phyloP scores from a whole-genome alignment of 1,284 basidiomycete genomes.

The Trametes versicolor region DNA sequence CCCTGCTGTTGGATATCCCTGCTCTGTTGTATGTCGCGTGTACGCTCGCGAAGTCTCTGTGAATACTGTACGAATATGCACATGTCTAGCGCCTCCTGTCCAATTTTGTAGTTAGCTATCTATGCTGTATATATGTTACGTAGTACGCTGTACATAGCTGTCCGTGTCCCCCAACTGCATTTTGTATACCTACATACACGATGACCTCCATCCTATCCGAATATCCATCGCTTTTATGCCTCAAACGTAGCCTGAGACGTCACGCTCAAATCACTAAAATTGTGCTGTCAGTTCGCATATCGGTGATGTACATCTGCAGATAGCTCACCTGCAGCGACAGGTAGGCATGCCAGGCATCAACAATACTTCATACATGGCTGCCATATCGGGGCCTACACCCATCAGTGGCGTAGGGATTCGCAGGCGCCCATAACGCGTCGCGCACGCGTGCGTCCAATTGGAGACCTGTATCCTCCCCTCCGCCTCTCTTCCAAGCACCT shows the following conservation, averaged over 20 bases:
- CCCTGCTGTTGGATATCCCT: slow-evolving; percentile 11
- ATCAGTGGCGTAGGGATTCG: slow-evolving; percentile 17
- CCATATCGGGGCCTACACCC: background rate
- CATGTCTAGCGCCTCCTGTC: slow-evolving; percentile 1
- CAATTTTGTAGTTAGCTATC: slow-evolving; percentile 25
- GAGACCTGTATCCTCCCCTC: background rate
- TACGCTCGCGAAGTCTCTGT: slow-evolving; percentile 10
- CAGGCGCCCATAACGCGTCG: slow-evolving; percentile 14
- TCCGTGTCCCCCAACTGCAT: background rate
- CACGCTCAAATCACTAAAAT: background rate
- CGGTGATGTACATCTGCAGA: slow-evolving; percentile 37
- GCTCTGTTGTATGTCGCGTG: slow-evolving; percentile 16
- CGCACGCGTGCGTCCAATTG: slow-evolving; percentile 5
- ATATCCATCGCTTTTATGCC: slow-evolving; percentile 5
- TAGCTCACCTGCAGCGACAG: slow-evolving; percentile 23
- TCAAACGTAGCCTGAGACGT: slow-evolving; percentile 5
- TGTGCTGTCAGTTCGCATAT: slow-evolving; percentile 26
- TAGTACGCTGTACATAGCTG: slow-evolving; percentile 18
- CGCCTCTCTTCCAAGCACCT: background rate
- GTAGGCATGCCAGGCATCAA: background rate
- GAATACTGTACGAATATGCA: slow-evolving; percentile 19
- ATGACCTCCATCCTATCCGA: background rate
- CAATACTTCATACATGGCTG: background rate
- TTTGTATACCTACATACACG: background rate
- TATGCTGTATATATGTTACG: slow-evolving; percentile 35